phyloP scores from a whole-genome alignment of 768 basidiomycete species.

The Phylloporus sp. region DNA sequence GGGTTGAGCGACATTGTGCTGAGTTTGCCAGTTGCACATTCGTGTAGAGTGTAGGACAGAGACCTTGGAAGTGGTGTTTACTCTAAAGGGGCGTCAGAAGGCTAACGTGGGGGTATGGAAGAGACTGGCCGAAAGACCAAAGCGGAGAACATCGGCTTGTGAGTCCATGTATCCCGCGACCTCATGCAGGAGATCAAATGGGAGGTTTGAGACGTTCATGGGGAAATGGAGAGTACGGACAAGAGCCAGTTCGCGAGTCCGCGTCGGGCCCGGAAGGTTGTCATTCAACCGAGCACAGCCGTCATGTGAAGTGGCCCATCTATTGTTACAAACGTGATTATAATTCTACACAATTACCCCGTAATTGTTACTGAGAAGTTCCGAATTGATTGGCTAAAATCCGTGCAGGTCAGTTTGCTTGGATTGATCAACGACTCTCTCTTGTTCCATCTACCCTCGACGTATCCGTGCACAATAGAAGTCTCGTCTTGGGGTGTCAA shows the following conservation, averaged over 20 bases:
- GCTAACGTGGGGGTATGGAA: neutral
- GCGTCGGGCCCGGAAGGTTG: neutral
- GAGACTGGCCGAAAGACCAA: conserved; percentile 55
- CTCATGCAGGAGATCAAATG: conserved; percentile 65
- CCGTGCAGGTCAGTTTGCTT: too few species aligned
- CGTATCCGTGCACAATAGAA: too few species aligned
- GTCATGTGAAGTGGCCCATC: too few species aligned
- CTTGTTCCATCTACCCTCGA: too few species aligned
- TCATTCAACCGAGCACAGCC: too few species aligned
- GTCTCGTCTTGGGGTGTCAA: too few species aligned
- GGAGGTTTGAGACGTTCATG: conserved; percentile 30
- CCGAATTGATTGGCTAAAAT: too few species aligned
- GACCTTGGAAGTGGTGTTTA: conserved; percentile 45
- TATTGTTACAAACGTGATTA: too few species aligned
- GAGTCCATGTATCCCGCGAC: conserved; percentile 52
- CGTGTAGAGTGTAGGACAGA: conserved; percentile 58
- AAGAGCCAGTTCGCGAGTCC: too few species aligned
- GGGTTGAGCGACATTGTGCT: conserved; percentile 59
- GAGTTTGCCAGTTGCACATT: conserved; percentile 50
- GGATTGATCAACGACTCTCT: too few species aligned
- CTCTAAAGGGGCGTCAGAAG: conserved; percentile 39
- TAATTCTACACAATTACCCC: too few species aligned
- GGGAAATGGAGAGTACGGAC: neutral
- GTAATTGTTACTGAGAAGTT: too few species aligned
- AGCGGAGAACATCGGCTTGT: conserved; percentile 52